These are phyloP conservation scores for Aechmea fasciata DNA, from an alignment of 176 grass and related monocot species.

Conservation along the genomic window DNA sequence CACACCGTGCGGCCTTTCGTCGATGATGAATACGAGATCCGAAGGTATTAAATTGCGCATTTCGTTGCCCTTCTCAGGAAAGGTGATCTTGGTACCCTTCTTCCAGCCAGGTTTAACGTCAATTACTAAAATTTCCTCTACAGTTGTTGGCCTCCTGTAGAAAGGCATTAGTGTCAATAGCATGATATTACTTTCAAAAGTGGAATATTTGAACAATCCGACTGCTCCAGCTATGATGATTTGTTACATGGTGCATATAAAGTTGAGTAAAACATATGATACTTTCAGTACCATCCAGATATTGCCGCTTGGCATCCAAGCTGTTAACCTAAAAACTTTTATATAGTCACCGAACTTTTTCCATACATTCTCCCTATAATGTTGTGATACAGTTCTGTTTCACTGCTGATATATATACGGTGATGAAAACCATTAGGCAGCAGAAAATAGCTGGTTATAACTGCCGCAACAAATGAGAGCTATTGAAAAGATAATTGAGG, in stretches of 20 bases:
- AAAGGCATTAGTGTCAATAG: constrained; percentile 18
- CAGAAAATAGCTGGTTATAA: not conserved
- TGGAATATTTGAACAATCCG: not conserved
- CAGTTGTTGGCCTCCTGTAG: constrained; percentile 36
- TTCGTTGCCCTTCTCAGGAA: constrained; percentile 50
- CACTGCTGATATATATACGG: not conserved
- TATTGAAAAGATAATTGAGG: not conserved
- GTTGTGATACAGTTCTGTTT: not conserved
- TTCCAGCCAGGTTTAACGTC: constrained; percentile 80
- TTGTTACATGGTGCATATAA: not conserved
- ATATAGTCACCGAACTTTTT: no score
- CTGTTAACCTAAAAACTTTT: no score
- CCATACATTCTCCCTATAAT: not conserved
- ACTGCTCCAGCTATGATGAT: not conserved
- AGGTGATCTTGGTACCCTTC: constrained; percentile 73
- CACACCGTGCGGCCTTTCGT: constrained; percentile 42
- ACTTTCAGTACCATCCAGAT: no score
- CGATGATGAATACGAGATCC: constrained; percentile 61
- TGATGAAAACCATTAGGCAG: not conserved
- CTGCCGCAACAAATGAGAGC: not conserved
- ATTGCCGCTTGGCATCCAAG: no score
- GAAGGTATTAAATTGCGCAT: constrained; percentile 32
- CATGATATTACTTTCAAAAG: not conserved
- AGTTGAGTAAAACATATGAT: no score
- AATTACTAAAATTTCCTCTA: constrained; percentile 62